Percentiles rank a stretch among this genome's conserved stretches.
phyloP scores from a whole-genome alignment of 139 green algal species.

The Nannochloris sp. region DNA sequence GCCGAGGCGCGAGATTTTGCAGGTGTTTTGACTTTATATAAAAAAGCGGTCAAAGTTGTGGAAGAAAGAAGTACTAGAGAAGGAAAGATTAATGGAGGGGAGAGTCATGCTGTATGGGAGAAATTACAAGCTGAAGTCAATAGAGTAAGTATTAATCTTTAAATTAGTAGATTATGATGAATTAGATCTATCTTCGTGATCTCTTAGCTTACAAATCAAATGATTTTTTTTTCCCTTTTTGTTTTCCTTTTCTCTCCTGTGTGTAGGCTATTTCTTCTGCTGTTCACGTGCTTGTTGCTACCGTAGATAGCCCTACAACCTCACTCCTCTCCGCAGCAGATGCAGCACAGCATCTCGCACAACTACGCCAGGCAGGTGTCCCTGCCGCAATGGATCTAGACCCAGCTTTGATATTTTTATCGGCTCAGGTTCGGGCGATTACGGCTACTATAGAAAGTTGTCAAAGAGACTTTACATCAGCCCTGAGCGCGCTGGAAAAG shows the following conservation, averaged over 20 bases:
- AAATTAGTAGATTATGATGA: no score
- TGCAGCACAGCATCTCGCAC: neutral
- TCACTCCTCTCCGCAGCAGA: neutral
- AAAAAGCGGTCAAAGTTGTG: constrained; percentile 5
- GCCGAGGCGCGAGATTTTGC: constrained; percentile 32
- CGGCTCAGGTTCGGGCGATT: neutral
- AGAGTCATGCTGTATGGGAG: constrained; percentile 1
- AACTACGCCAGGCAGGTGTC: neutral
- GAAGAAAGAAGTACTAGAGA: neutral
- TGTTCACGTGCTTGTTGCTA: neutral
- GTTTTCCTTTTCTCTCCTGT: neutral
- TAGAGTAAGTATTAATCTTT: neutral
- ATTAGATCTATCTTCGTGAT: no score
- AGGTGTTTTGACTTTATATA: constrained; percentile 1
- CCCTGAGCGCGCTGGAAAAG: neutral
- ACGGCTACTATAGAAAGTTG: neutral
- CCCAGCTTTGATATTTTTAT: neutral
- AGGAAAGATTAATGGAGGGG: neutral
- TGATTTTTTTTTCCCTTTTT: neutral
- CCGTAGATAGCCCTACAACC: neutral
- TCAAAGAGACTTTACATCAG: neutral
- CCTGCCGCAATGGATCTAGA: neutral
- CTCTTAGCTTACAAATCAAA: neutral
- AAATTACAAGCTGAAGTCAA: neutral
- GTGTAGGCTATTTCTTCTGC: constrained; percentile 9